phyloP scores from a whole-genome alignment of 2,329 filamentous ascomycete species.

The Epichloe elymi region DNA sequence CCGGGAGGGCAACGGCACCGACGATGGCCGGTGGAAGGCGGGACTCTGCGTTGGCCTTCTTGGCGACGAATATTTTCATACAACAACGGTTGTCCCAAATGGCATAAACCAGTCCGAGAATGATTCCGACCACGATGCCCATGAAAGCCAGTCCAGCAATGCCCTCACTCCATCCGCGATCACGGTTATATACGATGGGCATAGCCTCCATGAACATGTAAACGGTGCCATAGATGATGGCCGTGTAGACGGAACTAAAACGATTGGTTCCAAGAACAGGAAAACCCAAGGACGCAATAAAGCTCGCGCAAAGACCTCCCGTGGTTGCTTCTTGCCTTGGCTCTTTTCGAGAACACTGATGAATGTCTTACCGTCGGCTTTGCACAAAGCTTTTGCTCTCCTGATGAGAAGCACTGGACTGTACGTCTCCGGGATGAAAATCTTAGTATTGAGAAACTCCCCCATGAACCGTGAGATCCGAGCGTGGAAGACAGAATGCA shows the following conservation, averaged over 20 bases:
- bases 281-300: background rate
- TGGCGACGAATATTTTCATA: conserved; percentile 15
- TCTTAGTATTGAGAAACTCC: background rate
- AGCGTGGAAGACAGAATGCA: background rate
- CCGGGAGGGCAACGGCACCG: conserved; percentile 38
- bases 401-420: too few relatives aligned
- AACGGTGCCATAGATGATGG: conserved; percentile 34
- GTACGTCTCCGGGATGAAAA: too few relatives aligned
- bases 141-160: conserved; percentile 44
- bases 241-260: conserved; percentile 47
- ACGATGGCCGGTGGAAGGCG: conserved; percentile 42
- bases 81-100: conserved; percentile 36
- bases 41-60: conserved; percentile 44
- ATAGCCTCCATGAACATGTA: conserved; percentile 36
- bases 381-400: too few relatives aligned
- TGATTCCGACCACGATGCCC: conserved; percentile 46
- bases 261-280: conserved; percentile 48
- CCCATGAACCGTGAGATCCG: background rate
- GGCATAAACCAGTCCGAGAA: conserved; percentile 35
- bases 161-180: conserved; percentile 36
- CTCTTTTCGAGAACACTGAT: too few relatives aligned
- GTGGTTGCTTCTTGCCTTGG: too few relatives aligned
- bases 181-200: conserved; percentile 41
- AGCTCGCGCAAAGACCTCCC: too few relatives aligned
- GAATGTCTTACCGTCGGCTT: too few relatives aligned